Evolutionary conservation across 2,329 filamentous ascomycete genomes (phyloP).

Genomic region (Paraphoma chrysanthemicola): DNA sequence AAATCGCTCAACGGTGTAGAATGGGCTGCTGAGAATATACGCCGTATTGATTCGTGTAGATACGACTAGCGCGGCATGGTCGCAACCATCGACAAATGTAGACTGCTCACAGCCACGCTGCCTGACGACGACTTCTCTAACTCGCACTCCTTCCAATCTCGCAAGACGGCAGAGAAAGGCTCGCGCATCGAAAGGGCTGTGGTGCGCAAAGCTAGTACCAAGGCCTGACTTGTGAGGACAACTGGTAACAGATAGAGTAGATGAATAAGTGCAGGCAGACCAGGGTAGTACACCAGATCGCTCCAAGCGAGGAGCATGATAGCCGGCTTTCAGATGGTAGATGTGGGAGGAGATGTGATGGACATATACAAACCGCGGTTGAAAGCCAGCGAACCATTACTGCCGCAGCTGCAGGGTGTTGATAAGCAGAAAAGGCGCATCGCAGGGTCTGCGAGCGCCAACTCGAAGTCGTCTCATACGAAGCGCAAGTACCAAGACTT

Average conservation of each 20-base stretch:
- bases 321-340: not conserved
- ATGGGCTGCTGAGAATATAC: conserved; percentile 10
- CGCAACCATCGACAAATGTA: conserved; percentile 33
- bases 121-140: conserved; percentile 33
- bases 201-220: conserved; percentile 1
- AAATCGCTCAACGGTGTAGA: conserved; percentile 1
- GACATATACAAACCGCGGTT: conserved; percentile 4
- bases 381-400: not conserved
- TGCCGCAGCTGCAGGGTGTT: conserved; percentile 14
- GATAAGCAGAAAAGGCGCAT: conserved; percentile 27
- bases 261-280: not conserved
- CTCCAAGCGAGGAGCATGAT: not conserved
- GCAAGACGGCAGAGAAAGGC: conserved; percentile 7
- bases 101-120: conserved; percentile 34
- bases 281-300: not conserved
- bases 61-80: conserved; percentile 27
- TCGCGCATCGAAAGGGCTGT: conserved; percentile 1
- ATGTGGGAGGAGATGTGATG: not conserved
- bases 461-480: conserved; percentile 9
- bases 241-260: not conserved
- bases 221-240: not conserved
- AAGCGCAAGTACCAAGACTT: conserved; percentile 4
- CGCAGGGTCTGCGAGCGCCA: conserved; percentile 10
- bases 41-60: conserved; percentile 19
- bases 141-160: conserved; percentile 11